Percentiles rank a stretch among this genome's conserved stretches.
phyloP scores from a whole-genome alignment of 768 basidiomycete species.

The Mycena rebaudengoi region DNA sequence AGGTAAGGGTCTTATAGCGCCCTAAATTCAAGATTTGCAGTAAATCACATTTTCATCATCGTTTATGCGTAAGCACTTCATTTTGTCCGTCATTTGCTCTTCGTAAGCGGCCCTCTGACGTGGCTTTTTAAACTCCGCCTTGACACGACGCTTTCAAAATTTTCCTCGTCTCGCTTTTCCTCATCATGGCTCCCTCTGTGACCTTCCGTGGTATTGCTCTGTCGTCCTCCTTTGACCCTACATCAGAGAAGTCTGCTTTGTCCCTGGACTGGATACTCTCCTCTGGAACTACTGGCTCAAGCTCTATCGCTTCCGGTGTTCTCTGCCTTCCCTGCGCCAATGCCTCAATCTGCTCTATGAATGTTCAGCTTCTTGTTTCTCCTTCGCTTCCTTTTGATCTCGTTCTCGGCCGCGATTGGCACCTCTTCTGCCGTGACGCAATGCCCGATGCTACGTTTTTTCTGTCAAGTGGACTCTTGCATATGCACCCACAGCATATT shows the following conservation, averaged over 20 bases:
- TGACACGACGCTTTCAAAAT: neutral
- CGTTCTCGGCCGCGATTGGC: conserved; percentile 12
- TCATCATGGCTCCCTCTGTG: neutral
- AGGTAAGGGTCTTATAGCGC: conserved; percentile 1
- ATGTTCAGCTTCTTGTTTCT: neutral
- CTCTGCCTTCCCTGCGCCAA: neutral
- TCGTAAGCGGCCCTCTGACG: neutral
- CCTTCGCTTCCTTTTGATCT: conserved; percentile 1
- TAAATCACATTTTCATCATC: conserved; percentile 7
- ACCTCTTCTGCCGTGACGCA: conserved; percentile 1
- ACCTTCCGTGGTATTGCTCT: neutral
- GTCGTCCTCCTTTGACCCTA: neutral
- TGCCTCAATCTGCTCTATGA: neutral
- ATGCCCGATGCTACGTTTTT: neutral
- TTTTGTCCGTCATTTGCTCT: neutral
- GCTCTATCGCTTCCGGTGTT: neutral
- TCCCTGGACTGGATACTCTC: conserved; percentile 1
- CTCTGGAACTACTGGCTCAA: neutral
- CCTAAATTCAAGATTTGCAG: neutral
- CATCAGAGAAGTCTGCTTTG: neutral
- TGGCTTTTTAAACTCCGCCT: neutral
- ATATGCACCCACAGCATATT: neutral
- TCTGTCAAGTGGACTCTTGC: neutral
- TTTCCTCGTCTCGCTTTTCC: neutral
- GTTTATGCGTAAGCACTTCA: neutral